Base-by-base conservation (phyloP, 805 yeast genomes). In the Novakomyces olei region DNA sequence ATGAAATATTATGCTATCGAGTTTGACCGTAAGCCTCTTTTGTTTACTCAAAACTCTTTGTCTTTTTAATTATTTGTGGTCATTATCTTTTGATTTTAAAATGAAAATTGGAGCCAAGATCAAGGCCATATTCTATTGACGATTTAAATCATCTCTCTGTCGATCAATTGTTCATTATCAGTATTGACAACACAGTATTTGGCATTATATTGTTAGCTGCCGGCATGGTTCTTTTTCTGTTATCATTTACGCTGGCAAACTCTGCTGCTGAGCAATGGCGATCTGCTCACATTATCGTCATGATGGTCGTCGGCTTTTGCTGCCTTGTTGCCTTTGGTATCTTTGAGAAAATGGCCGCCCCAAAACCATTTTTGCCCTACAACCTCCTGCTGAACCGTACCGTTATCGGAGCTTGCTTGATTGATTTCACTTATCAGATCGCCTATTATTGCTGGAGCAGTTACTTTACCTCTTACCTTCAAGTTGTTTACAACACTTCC, bases 361-460 rank as follows among this genome's bases (percentile, higher is more conserved):
- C 50, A 30, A 54, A 58, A 41, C 79, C 79, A 17, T 47, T 73
- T 29, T 49, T 66, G 12, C 78, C 78, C 16, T 56, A 51, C 36
- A 45, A 51, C 3, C 51, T 72, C 36, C 45, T 73, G 44, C 63
- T 54, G 37, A 73, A 72, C 47, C 61, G 76, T 41, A 74, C 74
- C 39, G 69, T 72, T 19, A 68, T 74, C 70, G 55, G 74, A 12
- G 70, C 78, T 5, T 43, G 44, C 29, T n/a, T 35, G 10, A 44
- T 69, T 34, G 43, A 56, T 25, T 57, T 67, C 37, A 65, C 65
- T 3, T 49, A 68, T 38, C 60, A 65, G 42, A 53, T 69, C 34
- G 18, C 36, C 12, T 70, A 12, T 69, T 30, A 65, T 14, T 30
- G 33, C 6, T 33, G 35, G 35, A 33, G 28, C 14, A 10, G 9